phyloP scores from a whole-genome alignment of 2,329 filamentous ascomycete species.

The Colletotrichum destructivum region DNA sequence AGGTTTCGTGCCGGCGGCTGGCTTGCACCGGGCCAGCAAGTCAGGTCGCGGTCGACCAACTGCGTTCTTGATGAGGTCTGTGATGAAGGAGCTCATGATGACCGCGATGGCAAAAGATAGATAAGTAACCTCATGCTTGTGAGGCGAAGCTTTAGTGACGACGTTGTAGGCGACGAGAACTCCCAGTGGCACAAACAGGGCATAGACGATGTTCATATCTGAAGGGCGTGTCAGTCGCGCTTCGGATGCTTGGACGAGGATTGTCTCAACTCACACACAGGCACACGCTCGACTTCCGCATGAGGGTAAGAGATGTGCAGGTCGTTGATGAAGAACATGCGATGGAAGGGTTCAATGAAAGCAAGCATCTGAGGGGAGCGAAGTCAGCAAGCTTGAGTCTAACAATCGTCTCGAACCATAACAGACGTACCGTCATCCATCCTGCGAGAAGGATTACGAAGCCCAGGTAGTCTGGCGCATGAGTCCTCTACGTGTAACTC shows the following conservation, averaged over 20 bases:
- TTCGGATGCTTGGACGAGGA: background rate
- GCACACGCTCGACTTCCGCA: constrained; percentile 85
- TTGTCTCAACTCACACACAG: constrained; percentile 74
- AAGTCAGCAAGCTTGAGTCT: constrained; percentile 42
- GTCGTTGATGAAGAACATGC: constrained; percentile 93
- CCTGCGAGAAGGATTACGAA: constrained; percentile 78
- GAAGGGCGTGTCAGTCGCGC: background rate
- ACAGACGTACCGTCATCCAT: constrained; percentile 72
- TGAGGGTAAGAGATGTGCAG: constrained; percentile 88
- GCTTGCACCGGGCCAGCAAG: constrained; percentile 83
- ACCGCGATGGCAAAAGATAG: constrained; percentile 85
- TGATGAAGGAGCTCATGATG: constrained; percentile 84
- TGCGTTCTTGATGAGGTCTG: constrained; percentile 91
- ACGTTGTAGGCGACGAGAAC: constrained; percentile 78
- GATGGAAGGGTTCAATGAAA: constrained; percentile 88
- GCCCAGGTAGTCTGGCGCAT: constrained; percentile 90
- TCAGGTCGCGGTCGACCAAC: constrained; percentile 81
- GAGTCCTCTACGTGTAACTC: constrained; percentile 75
- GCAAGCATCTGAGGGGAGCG: constrained; percentile 70
- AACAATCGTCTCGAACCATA: constrained; percentile 34
- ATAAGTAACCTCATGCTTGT: constrained; percentile 89
- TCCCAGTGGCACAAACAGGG: constrained; percentile 78
- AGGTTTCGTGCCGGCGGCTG: constrained; percentile 64
- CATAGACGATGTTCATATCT: constrained; percentile 85
- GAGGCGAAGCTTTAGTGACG: constrained; percentile 72